Conservation (phyloP, 148 eudicot species). For the Polygonum aviculare region DNA sequence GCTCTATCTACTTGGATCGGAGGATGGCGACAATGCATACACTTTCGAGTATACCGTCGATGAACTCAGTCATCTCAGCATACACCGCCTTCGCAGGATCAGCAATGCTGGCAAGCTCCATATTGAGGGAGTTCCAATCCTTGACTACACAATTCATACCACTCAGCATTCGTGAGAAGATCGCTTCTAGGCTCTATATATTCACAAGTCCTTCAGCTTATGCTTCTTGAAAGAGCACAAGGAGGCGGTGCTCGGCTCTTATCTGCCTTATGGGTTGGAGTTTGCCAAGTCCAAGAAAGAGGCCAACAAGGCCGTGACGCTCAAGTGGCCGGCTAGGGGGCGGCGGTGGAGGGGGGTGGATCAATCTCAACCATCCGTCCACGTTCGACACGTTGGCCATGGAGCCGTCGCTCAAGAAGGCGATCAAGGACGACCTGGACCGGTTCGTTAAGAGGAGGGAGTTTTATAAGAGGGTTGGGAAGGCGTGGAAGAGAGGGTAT, state of each 20-base stretch:
- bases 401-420: slow-evolving; percentile 14
- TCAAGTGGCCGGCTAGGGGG: background rate
- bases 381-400: slow-evolving; percentile 25
- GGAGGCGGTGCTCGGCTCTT: background rate
- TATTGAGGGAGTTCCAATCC: slow-evolving; percentile 6
- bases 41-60: background rate
- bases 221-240: background rate
- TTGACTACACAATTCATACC: background rate
- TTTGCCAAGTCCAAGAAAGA: background rate
- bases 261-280: background rate
- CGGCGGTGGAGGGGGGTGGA: slow-evolving; percentile 11
- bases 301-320: background rate
- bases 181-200: background rate
- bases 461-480: slow-evolving; percentile 13
- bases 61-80: slow-evolving; percentile 5
- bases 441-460: slow-evolving; percentile 14
- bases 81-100: slow-evolving; percentile 10
- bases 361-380: slow-evolving; percentile 37
- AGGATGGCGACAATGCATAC: background rate
- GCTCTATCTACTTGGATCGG: too few species aligned
- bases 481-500: slow-evolving; percentile 28
- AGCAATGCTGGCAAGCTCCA: slow-evolving; percentile 3
- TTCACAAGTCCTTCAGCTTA: background rate
- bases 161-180: background rate
- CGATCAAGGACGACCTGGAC: slow-evolving; percentile 21